Base-by-base conservation (phyloP, 169 alveolate species). In the Plasmodium coatneyi region DNA sequence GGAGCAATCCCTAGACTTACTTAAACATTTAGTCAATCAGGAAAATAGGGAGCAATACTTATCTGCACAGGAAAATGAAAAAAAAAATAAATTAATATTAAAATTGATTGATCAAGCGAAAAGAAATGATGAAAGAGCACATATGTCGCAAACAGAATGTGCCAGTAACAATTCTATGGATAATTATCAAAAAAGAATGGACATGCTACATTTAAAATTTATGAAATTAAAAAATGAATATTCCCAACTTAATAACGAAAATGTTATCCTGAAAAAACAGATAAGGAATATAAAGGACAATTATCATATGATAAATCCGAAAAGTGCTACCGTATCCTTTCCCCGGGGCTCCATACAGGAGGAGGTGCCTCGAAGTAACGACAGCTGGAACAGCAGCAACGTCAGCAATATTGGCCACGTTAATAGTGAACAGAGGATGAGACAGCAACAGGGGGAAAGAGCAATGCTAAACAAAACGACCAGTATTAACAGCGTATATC, bases 181-280 rank as follows among this genome's bases (percentile, higher is more conserved):
- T 19, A 56, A 60, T 19, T 89, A 89, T 30, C 81, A 89, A 71
- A 89, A 79, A 89, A 78, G 72, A 56, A 34, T 89, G 30, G 94
- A 89, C 46, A 89, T 89, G 94, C 22, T 89, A 79, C 81, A 89
- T 66, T 89, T 89, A 71, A 89, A 89, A 89, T 89, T 79, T 80
- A 79, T 66, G 28, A 89, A 72, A 56, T 89, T 89, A 89, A 89
- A 79, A 89, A 79, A 89, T 89, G 94, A 89, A 43, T 78, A 79
- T 89, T 30, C 87, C 6, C 80, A 80, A 12, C 36, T 80, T 28
- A 89, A 72, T 66, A 78, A 89, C 49, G 94, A 89, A 89, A 89
- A 89, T 89, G 56, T 80, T 30, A 28, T 79, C 12, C 82, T 89
- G 41, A 89, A 89, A 79, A 89, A 78, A 89, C 94, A 89, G 32